These are phyloP conservation scores for Aspergillus sp. DNA, from an alignment of 2,329 filamentous ascomycete species.

Conservation along the genomic window DNA sequence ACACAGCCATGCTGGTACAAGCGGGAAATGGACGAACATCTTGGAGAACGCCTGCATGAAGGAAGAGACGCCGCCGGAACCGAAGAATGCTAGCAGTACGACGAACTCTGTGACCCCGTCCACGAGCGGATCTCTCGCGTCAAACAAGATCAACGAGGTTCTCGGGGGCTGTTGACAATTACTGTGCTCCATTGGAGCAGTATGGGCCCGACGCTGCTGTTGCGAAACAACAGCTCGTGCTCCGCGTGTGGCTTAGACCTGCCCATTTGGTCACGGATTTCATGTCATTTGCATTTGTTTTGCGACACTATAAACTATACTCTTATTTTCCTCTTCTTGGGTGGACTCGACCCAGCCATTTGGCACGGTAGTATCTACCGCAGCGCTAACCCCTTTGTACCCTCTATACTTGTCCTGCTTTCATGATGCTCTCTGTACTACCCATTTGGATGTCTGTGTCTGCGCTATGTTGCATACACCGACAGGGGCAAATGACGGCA, in stretches of 20 bases:
- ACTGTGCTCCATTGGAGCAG: neutral
- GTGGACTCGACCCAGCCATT: neutral
- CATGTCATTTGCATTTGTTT: neutral
- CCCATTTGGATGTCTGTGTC: neutral
- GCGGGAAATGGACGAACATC: constrained; percentile 98
- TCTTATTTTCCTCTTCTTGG: neutral
- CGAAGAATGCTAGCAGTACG: constrained; percentile 12
- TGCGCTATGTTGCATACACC: neutral
- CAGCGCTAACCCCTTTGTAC: too few relatives aligned
- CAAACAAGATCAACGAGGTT: constrained; percentile 29
- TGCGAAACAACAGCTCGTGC: neutral
- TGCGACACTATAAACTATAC: neutral
- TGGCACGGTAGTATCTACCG: neutral
- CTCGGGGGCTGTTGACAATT: constrained; percentile 27
- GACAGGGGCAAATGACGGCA: neutral
- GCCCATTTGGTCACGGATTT: neutral
- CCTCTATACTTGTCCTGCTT: too few relatives aligned
- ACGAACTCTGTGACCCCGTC: constrained; percentile 5
- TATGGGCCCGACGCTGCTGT: neutral
- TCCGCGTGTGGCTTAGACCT: too few relatives aligned
- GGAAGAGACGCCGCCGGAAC: constrained; percentile 59
- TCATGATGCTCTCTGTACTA: neutral
- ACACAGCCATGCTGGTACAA: constrained; percentile 93
- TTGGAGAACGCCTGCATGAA: constrained; percentile 96
- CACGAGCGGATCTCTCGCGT: constrained; percentile 17